phyloP scores from a whole-genome alignment of 495 filamentous ascomycete genomes.

The Clohesyomyces aquaticus region DNA sequence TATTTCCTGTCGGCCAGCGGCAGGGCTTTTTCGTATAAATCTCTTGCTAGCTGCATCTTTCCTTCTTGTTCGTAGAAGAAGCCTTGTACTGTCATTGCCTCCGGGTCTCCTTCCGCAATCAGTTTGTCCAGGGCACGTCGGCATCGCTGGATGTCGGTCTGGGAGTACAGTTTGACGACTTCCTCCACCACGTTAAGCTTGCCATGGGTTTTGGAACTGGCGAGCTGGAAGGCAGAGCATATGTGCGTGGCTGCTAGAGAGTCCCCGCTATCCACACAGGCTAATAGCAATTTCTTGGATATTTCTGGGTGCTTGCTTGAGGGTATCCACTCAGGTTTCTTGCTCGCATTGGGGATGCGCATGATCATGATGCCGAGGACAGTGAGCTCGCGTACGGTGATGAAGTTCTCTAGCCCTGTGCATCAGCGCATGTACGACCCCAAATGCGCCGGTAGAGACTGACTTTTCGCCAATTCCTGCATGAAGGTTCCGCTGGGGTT shows the following conservation, averaged over 20 bases:
- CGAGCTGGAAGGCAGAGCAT: not conserved
- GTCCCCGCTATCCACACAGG: constrained; percentile 8
- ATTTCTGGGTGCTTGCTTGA: constrained; percentile 17
- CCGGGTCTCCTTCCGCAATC: constrained; percentile 14
- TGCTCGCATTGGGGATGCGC: constrained; percentile 13
- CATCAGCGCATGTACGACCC: not conserved
- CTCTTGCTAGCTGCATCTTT: constrained; percentile 2
- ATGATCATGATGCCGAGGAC: constrained; percentile 8
- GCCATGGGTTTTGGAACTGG: not conserved
- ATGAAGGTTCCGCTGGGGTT: not conserved
- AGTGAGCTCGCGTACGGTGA: constrained; percentile 12
- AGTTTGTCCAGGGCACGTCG: constrained; percentile 11
- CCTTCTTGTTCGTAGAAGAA: constrained; percentile 24
- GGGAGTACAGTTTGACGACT: constrained; percentile 1
- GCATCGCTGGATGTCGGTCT: not conserved
- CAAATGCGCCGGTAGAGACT: not conserved
- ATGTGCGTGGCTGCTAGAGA: constrained; percentile 13
- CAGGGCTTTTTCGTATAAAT: constrained; percentile 25
- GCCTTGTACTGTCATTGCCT: constrained; percentile 30
- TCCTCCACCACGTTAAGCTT: not conserved
- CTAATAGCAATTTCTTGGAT: not conserved
- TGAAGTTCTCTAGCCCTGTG: constrained; percentile 1
- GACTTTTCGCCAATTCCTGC: constrained; percentile 15
- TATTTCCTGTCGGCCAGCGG: not conserved
- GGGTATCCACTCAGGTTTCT: not conserved